Percentiles rank a stretch among this genome's conserved stretches.
Evolutionary conservation across 192 early-diverging fungal genomes (phyloP).

Genomic region (Cladochytrium replicatum): DNA sequence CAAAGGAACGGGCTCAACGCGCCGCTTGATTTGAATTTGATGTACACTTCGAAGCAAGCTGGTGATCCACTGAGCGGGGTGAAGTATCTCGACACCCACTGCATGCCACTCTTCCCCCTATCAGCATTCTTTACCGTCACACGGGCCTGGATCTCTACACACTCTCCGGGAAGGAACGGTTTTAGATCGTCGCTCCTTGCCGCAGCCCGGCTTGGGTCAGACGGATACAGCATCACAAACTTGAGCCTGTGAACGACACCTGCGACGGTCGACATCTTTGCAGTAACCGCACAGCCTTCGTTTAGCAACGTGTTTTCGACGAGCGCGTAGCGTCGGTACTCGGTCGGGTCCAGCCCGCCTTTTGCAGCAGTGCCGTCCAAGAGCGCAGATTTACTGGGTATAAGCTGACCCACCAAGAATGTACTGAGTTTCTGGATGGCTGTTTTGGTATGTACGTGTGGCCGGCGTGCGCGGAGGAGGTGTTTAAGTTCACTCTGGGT

Average conservation of each 20-base stretch:
- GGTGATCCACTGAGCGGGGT: slow-evolving; percentile 14
- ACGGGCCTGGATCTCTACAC: slow-evolving; percentile 2
- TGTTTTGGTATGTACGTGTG: slow-evolving; percentile 14
- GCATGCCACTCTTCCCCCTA: not conserved
- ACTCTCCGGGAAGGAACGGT: slow-evolving; percentile 15
- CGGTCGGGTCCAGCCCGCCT: slow-evolving; percentile 1
- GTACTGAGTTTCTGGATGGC: slow-evolving; percentile 9
- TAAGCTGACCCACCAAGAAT: slow-evolving; percentile 1
- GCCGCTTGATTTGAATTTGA: slow-evolving; percentile 14
- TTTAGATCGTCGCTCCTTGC: slow-evolving; percentile 4
- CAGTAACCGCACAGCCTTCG: too few species aligned
- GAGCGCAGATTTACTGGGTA: not conserved
- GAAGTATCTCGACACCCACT: slow-evolving; percentile 12
- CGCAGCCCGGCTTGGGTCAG: slow-evolving; percentile 7
- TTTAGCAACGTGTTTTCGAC: too few species aligned
- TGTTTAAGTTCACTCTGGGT: slow-evolving; percentile 5
- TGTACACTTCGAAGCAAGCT: slow-evolving; percentile 9
- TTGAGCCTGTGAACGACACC: not conserved
- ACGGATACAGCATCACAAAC: slow-evolving; percentile 19
- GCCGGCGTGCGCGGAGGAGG: slow-evolving; percentile 6
- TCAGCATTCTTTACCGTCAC: slow-evolving; percentile 8
- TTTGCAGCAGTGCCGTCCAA: not conserved
- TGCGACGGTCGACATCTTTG: slow-evolving; percentile 4
- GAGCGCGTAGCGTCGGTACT: slow-evolving; percentile 20
- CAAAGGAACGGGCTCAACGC: slow-evolving; percentile 4